A percentile compares a stretch with the other conserved stretches of the same genome.
Evolutionary conservation across 148 eudicot genomes (phyloP).

Genomic region (Drosera capensis): DNA sequence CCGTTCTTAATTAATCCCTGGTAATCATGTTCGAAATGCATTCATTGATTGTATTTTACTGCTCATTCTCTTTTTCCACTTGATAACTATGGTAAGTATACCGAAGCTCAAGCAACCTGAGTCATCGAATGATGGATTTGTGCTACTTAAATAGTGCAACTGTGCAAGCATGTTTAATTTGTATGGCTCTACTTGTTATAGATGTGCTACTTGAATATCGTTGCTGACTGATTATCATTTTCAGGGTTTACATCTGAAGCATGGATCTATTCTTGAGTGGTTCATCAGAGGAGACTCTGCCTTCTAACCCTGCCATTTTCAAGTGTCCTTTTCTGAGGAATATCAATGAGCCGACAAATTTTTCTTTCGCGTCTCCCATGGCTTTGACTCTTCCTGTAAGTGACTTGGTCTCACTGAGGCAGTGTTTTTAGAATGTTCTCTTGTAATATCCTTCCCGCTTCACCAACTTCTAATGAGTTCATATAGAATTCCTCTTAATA

Average conservation of each 20-base stretch:
- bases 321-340: constrained; percentile 89
- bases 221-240: not conserved
- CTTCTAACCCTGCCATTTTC: constrained; percentile 34
- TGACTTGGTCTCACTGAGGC: constrained; percentile 4
- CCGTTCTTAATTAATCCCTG: no score
- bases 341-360: constrained; percentile 81
- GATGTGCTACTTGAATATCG: no score
- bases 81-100: no score
- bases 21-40: no score
- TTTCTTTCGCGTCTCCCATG: constrained; percentile 54
- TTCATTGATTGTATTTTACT: no score
- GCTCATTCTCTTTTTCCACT: no score
- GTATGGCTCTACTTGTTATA: no score
- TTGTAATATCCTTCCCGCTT: not conserved
- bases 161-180: no score
- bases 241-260: constrained; percentile 4
- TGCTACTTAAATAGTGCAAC: no score
- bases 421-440: not conserved
- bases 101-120: no score
- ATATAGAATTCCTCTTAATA: not conserved
- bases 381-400: constrained; percentile 75
- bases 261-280: constrained; percentile 58
- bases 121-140: no score
- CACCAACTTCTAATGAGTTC: not conserved
- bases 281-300: constrained; percentile 30